Conservation (phyloP, 345 rosid species). For the Euphorbia lathyris region DNA sequence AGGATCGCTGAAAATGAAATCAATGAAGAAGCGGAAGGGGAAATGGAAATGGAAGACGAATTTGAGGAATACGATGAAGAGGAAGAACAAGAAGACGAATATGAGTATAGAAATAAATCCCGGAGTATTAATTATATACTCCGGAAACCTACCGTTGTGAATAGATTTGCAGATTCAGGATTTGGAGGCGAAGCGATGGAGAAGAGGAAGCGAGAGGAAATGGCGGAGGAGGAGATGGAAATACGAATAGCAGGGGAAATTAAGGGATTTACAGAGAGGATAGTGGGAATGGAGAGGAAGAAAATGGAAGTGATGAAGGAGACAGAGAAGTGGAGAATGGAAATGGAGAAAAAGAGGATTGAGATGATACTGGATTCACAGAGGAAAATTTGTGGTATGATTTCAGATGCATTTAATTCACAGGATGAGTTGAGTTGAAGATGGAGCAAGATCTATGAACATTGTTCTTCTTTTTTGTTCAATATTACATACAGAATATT, state of each 20-base stretch:
- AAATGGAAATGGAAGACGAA: constrained; percentile 9
- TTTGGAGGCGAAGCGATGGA: constrained; percentile 15
- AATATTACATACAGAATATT: background rate
- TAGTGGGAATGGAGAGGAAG: constrained; percentile 55
- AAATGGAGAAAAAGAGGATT: constrained; percentile 63
- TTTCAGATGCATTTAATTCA: constrained; percentile 32
- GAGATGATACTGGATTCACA: constrained; percentile 56
- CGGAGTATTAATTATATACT: constrained; percentile 61
- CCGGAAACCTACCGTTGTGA: constrained; percentile 48
- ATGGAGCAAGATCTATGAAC: background rate
- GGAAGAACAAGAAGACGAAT: constrained; percentile 37
- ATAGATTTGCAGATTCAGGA: constrained; percentile 42
- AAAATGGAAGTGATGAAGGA: constrained; percentile 67
- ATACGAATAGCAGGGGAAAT: constrained; percentile 52
- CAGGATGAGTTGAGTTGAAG: constrained; percentile 2
- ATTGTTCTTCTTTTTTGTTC: background rate
- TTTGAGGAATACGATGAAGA: constrained; percentile 26
- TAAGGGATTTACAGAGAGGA: constrained; percentile 53
- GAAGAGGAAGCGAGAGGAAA: constrained; percentile 29
- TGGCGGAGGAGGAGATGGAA: constrained; percentile 20
- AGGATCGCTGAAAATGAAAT: constrained; percentile 2
- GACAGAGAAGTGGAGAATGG: constrained; percentile 49
- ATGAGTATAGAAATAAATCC: constrained; percentile 38
- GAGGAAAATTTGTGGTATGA: constrained; percentile 48
- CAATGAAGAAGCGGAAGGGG: constrained; percentile 15